phyloP scores from a whole-genome alignment of 345 rosid genomes.

The Eutrema heterophyllum region DNA sequence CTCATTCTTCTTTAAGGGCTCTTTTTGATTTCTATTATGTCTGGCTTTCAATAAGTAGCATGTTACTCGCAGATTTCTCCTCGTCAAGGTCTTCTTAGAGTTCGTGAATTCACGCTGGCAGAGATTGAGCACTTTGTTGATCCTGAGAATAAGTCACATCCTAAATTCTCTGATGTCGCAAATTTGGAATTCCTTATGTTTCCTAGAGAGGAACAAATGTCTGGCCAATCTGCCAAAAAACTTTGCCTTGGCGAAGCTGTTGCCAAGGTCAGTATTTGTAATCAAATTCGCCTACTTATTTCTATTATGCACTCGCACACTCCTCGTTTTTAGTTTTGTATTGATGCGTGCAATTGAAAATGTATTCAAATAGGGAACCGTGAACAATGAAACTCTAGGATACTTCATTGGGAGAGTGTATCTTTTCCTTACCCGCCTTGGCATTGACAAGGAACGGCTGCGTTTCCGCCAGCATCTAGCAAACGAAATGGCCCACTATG shows the following conservation, averaged over 20 bases:
- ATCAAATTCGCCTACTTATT: neutral
- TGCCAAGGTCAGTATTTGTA: conserved; percentile 48
- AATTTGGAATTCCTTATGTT: conserved; percentile 82
- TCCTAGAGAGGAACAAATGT: conserved; percentile 82
- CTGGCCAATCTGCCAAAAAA: conserved; percentile 70
- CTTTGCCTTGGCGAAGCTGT: conserved; percentile 73
- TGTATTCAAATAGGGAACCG: conserved; percentile 53
- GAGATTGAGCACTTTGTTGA: conserved; percentile 98
- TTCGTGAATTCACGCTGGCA: conserved; percentile 91
- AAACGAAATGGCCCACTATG: conserved; percentile 99
- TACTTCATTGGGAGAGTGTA: conserved; percentile 95
- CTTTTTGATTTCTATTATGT: neutral
- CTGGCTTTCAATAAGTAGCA: neutral
- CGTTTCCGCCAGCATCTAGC: conserved; percentile 96
- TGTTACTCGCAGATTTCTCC: conserved; percentile 67
- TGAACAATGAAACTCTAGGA: conserved; percentile 92
- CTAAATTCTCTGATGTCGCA: conserved; percentile 64
- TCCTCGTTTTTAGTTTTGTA: neutral
- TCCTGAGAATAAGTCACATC: conserved; percentile 93
- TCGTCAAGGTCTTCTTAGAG: conserved; percentile 96
- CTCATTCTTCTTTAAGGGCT: neutral
- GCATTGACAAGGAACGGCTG: conserved; percentile 70
- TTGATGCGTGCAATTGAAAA: conserved; percentile 15
- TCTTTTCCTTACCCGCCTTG: conserved; percentile 75
- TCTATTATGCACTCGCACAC: neutral